phyloP scores from a whole-genome alignment of 169 alveolate genomes.

The Plasmodium reichenowi region DNA sequence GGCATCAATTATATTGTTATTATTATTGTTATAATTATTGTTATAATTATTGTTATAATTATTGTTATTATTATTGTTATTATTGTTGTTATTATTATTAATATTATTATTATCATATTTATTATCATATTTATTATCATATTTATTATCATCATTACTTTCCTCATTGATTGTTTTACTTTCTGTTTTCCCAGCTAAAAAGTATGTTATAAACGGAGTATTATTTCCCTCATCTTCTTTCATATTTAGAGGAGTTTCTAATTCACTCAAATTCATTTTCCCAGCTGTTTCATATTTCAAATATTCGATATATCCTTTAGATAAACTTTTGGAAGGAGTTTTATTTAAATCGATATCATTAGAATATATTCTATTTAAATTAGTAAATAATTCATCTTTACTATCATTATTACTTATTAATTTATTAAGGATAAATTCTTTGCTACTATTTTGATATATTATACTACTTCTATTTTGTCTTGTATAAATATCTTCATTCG shows the following conservation, averaged over 20 bases:
- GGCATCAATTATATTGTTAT: no score
- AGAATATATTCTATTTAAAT: constrained; percentile 26
- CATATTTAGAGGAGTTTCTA: constrained; percentile 71
- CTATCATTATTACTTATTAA: constrained; percentile 40
- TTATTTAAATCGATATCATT: constrained; percentile 65
- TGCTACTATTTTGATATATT: constrained; percentile 12
- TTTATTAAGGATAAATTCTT: constrained; percentile 29
- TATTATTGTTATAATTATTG: background rate
- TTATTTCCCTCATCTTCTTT: constrained; percentile 55
- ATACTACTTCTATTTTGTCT: background rate
- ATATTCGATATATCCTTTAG: constrained; percentile 59
- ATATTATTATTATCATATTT: background rate
- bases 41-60: background rate
- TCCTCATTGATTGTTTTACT: constrained; percentile 19
- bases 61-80: background rate
- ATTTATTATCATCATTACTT: background rate
- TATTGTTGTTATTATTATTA: background rate
- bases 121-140: background rate
- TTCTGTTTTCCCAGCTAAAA: constrained; percentile 53
- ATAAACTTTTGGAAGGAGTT: constrained; percentile 70
- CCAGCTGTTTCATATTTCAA: constrained; percentile 77
- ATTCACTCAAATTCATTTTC: constrained; percentile 76
- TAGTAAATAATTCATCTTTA: constrained; percentile 6
- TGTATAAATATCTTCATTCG: no score
- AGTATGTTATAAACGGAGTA: constrained; percentile 71